Evolutionary conservation across 1,284 basidiomycete genomes (phyloP), one percentile per base, ranked within the genome.

Genomic region (Pyrrhoderma noxium): DNA sequence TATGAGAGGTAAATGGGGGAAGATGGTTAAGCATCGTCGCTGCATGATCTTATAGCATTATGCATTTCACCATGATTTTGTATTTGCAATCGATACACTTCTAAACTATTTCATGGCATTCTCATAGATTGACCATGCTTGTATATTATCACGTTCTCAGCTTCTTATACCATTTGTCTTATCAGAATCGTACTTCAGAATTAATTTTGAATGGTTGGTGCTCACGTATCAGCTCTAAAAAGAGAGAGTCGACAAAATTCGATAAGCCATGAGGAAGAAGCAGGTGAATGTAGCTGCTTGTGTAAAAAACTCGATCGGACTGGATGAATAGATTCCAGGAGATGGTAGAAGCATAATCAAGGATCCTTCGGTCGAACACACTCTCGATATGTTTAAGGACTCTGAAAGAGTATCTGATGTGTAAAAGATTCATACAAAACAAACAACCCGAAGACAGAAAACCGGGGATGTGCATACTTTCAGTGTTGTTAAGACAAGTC

Each of bases 1-100:
- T 62, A 77, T 94, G 79, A 82, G 76, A 58, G 76, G 82, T 16
- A 72, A 76, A 55, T 84, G 85, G 80, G 78, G 81, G 40, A 85
- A 83, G 70, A 82, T 79, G 60, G 76, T 82, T 47, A 85, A 80
- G 65, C 75, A 82, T 65, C 75, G 75, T 65, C 78, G 80, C 61
- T 96, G 93, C 71, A 76, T 92, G 51, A 73, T 95, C 21, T 50
- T 47, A 54, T 54, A 50, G 48, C 44, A 40, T 45, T 16, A 18
- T 19, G 4, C 38, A 40, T 22, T 5, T 40, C 27, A 11, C 5
- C 27, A 31, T 5, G 5, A 31, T 31, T 5, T 11, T 31, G 27
- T 31, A 31, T 11, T 31, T 31, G 11, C 27, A 11, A 31, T 31
- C 11, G 27, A 31, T 11, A 31, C 27, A 31, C 11, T 11, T 5